Evolutionary conservation across 768 basidiomycete genomes (phyloP), one percentile per base, ranked within the genome.

Genomic region (Lactarius pseudohatsudake): DNA sequence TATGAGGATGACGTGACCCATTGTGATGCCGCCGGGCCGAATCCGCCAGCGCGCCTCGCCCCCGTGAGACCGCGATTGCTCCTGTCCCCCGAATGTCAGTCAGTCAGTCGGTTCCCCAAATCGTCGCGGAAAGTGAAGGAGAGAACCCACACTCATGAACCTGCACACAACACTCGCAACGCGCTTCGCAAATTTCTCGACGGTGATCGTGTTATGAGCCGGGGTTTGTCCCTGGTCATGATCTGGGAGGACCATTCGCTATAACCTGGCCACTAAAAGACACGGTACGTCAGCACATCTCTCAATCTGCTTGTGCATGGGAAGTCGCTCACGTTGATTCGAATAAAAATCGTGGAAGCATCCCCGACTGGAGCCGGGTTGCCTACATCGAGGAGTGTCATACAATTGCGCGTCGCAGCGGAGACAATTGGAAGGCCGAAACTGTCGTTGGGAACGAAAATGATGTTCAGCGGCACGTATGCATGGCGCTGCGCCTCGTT

Each of bases 171-270:
- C 59, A 11, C 30, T 34, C 8, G 64, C 58, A 28, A 65, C 22
- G n/a, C 59, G 64, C 32, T 60, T 65, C 18, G 32, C 64, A 34
- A 65, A 56, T 36, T 55, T 65, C 10, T 60, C 53, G 4, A 65
- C 18, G n/a, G 38, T 43, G 26, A 65, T 60, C 30, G 50, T 60
- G n/a, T 36, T 65, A 40, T 34, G 64, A 0, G 28, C 50, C 1
- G 58, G 20, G n/a, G 53, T 60, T 8, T 56, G 59, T 65, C 64
- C 20, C 7, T 65, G 16, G 41, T 60, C 59, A 65, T 60, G 7
- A 59, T 65, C 28, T 63, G 61, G 34, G 34, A 16, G 34, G 4
- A 11, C 65, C 65, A 63, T 1, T 40, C 55, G 7, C 1, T 3
- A 22, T 63, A 66, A 22, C 61, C 60, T 0, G 57, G 61, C 61